These are phyloP conservation scores for Pseudonitzschia pungens DNA, from an alignment of 108 stramenopile genomes.

Conservation along the genomic window DNA sequence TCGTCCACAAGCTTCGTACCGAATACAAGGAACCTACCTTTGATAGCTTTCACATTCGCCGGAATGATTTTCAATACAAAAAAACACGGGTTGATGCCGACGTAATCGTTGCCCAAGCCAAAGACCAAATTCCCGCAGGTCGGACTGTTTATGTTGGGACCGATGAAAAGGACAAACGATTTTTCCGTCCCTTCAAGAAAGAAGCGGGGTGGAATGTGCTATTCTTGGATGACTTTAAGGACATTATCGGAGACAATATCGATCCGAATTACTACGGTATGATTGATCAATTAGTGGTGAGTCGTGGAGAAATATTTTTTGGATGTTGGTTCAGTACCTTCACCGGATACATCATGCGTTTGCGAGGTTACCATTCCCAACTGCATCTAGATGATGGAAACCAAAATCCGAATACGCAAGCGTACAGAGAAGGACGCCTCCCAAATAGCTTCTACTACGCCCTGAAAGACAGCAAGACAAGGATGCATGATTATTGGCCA, in stretches of 20 bases:
- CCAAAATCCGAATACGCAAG: constrained; percentile 33
- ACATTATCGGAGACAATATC: constrained; percentile 38
- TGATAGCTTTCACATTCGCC: constrained; percentile 84
- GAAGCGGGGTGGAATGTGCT: constrained; percentile 57
- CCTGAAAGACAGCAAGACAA: constrained; percentile 40
- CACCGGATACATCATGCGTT: constrained; percentile 67
- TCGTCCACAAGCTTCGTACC: constrained; percentile 70
- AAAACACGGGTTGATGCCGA: constrained; percentile 56
- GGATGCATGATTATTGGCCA: constrained; percentile 57
- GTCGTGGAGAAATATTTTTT: constrained; percentile 56
- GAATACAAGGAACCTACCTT: constrained; percentile 31
- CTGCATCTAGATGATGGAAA: background rate
- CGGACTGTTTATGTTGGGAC: constrained; percentile 81
- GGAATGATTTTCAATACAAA: constrained; percentile 84
- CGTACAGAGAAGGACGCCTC: constrained; percentile 49
- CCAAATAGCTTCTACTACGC: constrained; percentile 60
- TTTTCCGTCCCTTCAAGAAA: constrained; percentile 70
- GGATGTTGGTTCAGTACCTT: constrained; percentile 39
- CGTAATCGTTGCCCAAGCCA: constrained; percentile 48
- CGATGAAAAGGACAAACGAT: constrained; percentile 80
- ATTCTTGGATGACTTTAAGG: constrained; percentile 78
- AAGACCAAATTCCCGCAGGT: constrained; percentile 51
- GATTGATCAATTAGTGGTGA: constrained; percentile 88
- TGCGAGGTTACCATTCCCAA: constrained; percentile 69
- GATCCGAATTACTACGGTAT: constrained; percentile 77